These are phyloP conservation scores for Solanum lycopersicoides DNA, from an alignment of 257 asterid species.

Conservation along the genomic window DNA sequence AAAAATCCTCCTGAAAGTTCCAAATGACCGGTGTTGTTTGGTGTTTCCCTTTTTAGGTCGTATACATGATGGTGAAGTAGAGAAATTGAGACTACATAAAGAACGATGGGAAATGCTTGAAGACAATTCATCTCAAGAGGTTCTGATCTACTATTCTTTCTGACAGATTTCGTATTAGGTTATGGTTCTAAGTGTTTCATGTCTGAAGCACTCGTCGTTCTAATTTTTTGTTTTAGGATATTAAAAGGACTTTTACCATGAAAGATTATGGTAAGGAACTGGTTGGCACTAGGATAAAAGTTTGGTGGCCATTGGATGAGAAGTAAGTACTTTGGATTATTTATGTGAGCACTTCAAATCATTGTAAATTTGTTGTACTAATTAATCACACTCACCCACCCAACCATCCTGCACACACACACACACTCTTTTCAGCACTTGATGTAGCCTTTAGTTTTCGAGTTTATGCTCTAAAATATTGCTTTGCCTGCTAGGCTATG, in stretches of 20 bases:
- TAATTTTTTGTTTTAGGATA: slow-evolving; percentile 11
- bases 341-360: background rate
- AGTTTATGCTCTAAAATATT: background rate
- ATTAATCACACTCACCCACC: background rate
- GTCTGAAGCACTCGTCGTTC: background rate
- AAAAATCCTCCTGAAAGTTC: background rate
- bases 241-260: background rate
- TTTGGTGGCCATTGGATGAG: slow-evolving; percentile 41
- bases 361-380: background rate
- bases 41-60: slow-evolving; percentile 23
- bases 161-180: background rate
- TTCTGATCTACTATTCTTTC: background rate
- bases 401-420: background rate
- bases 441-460: background rate
- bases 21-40: background rate
- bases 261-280: slow-evolving; percentile 31
- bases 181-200: background rate
- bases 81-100: slow-evolving; percentile 27
- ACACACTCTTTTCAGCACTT: background rate
- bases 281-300: slow-evolving; percentile 34
- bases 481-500: background rate
- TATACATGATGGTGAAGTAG: slow-evolving; percentile 31
- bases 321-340: slow-evolving; percentile 18
- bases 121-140: slow-evolving; percentile 12
- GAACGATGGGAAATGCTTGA: slow-evolving; percentile 32